Evolutionary conservation across 192 early-diverging fungal species (phyloP).

Genomic region (Coemansia sp.): DNA sequence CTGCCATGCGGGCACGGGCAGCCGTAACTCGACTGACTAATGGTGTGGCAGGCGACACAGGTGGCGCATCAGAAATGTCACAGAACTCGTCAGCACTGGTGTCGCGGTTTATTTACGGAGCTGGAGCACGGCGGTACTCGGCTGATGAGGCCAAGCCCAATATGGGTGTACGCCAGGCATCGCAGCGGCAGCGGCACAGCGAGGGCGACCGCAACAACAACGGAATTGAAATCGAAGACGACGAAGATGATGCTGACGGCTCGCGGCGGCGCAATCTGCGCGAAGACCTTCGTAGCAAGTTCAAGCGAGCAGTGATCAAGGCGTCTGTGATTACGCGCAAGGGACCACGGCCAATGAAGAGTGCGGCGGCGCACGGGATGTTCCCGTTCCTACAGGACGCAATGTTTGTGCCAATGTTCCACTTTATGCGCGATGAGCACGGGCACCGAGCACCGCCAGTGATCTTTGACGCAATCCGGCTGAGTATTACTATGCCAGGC

Average conservation of each 20-base stretch:
- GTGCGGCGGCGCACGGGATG: constrained; percentile 30
- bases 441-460: constrained; percentile 53
- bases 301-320: constrained; percentile 50
- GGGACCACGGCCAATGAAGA: constrained; percentile 38
- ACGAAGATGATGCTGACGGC: constrained; percentile 23
- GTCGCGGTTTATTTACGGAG: constrained; percentile 2
- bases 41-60: neutral
- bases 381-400: constrained; percentile 58
- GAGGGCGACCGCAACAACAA: neutral
- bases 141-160: neutral
- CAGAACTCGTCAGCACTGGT: neutral
- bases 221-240: constrained; percentile 15
- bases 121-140: constrained; percentile 4
- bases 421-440: constrained; percentile 55
- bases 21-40: too few species aligned
- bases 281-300: constrained; percentile 38
- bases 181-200: neutral
- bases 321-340: constrained; percentile 51
- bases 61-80: neutral
- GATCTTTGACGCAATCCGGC: constrained; percentile 55
- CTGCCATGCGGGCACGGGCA: neutral
- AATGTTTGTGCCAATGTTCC: constrained; percentile 57
- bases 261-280: constrained; percentile 21
- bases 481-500: constrained; percentile 30
- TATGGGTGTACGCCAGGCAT: neutral